Evolutionary conservation across 495 filamentous ascomycete genomes (phyloP), one percentile per base, ranked within the genome.

Genomic region (Hypomontagnella monticulosa): DNA sequence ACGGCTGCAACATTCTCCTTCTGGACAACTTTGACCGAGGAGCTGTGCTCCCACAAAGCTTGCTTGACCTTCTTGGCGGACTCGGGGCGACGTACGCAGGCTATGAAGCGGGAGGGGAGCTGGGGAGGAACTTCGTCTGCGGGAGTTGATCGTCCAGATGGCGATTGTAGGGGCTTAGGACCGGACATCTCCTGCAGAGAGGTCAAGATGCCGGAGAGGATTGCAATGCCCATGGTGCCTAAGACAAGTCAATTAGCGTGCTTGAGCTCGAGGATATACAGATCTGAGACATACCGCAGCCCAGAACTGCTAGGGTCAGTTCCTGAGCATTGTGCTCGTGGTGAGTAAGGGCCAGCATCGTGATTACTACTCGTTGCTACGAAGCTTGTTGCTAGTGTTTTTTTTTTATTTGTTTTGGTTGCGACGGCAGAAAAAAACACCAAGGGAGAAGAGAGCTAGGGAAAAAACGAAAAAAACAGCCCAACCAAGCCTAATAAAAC

Each of bases 171-270:
- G 10, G 73, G 68, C 32, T 67, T 66, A 32, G 73, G 73, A 15
- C 60, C 74, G 37, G 71, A 73, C 66, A 81, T 66, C 65, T 82
- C 77, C 40, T 79, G 68, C 33, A 93, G 79, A 12, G 90, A 89
- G 52, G 83, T 74, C 48, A 93, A 86, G 66, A 96, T 91, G 44
- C 92, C 92, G 4, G 87, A 90, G 47, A 95, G 84, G 66, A 96
- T 93, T 34, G 92, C 90, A 42, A 91, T 89, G 44, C 92, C 92
- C 84, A 96, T 88, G 16, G 91, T 94, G 51, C 92, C 91, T 84
- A 15, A 18, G 6, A 43, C 14, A 27, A 55, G 19, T 66, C 50
- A 66, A 52, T 66, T 72, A 41, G 40, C 43, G 52, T 48, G 18
- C 37, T 10, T 9, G 11, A 32, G 33, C 9, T 27, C 30, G 30